These are phyloP conservation scores for Trypanosoma boissoni DNA, from an alignment of 208 protist genomes.

Conservation along the genomic window DNA sequence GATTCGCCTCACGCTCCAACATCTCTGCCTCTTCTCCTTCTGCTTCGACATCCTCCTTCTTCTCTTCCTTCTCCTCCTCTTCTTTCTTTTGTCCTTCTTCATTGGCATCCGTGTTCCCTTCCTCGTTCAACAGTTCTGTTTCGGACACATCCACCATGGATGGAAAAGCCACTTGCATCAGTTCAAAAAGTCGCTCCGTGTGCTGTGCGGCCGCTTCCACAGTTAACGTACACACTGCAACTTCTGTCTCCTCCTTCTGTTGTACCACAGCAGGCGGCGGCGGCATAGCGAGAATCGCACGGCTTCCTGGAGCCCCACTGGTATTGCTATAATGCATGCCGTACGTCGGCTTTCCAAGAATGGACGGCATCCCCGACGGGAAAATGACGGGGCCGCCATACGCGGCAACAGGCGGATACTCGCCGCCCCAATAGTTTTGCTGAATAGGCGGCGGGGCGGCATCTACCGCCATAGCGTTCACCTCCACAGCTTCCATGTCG, in stretches of 20 bases:
- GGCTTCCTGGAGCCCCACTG: too few relatives aligned
- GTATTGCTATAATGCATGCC: constrained; percentile 1
- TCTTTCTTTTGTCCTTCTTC: background rate
- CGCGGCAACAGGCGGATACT: too few relatives aligned
- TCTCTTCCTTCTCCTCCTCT: constrained; percentile 16
- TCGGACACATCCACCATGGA: background rate
- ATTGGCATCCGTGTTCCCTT: background rate
- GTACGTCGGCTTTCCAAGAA: constrained; percentile 20
- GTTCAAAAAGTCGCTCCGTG: constrained; percentile 39
- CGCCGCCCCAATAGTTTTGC: background rate
- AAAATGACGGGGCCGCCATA: too few relatives aligned
- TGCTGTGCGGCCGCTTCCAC: constrained; percentile 25
- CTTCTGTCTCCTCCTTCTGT: too few relatives aligned
- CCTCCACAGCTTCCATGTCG: background rate
- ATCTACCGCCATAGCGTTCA: too few relatives aligned
- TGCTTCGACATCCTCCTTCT: constrained; percentile 6
- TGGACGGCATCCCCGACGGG: constrained; percentile 16
- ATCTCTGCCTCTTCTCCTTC: background rate
- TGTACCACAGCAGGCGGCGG: background rate
- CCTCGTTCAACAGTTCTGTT: too few relatives aligned
- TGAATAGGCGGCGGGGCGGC: constrained; percentile 13
- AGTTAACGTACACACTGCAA: constrained; percentile 8
- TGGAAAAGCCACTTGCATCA: constrained; percentile 36
- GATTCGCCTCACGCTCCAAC: background rate
- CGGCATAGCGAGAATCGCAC: constrained; percentile 2